Conservation (phyloP, 169 alveolate species). For the Cardiosporidium cionae region DNA sequence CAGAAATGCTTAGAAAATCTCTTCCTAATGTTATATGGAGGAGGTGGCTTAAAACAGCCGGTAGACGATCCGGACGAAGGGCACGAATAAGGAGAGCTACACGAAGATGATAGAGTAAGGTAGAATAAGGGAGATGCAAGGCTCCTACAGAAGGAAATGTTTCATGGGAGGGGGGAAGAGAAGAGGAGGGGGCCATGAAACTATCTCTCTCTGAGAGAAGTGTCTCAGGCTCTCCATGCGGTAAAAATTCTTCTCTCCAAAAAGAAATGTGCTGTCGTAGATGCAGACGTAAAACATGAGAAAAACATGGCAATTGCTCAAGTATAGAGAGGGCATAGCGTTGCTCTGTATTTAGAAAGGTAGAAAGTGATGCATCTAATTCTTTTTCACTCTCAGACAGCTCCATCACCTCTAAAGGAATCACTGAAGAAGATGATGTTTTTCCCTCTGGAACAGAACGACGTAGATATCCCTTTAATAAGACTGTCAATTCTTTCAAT, state of each 20-base stretch:
- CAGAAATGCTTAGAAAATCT: conserved; percentile 73
- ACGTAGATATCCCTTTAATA: conserved; percentile 22
- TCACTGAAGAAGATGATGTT: neutral
- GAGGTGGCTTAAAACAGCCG: conserved; percentile 57
- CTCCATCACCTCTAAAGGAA: neutral
- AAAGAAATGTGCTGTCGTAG: neutral
- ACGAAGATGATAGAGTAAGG: conserved; percentile 12
- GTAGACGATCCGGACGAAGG: conserved; percentile 89
- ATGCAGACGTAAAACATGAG: too few species aligned
- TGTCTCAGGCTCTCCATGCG: neutral
- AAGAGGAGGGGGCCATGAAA: neutral
- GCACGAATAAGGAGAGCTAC: conserved; percentile 65
- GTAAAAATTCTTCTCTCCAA: neutral
- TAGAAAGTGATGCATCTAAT: neutral
- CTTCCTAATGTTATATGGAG: conserved; percentile 75
- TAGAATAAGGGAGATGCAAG: neutral
- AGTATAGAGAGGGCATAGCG: neutral
- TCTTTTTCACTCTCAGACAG: neutral
- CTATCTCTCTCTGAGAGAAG: neutral
- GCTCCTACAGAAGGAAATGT: neutral
- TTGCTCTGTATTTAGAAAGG: neutral
- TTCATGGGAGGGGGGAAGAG: neutral
- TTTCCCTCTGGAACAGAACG: neutral
- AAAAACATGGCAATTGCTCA: neutral
- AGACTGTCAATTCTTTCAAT: conserved; percentile 30